Conservation (phyloP, 1,284 basidiomycete genomes). For the Naganishia sp. region DNA sequence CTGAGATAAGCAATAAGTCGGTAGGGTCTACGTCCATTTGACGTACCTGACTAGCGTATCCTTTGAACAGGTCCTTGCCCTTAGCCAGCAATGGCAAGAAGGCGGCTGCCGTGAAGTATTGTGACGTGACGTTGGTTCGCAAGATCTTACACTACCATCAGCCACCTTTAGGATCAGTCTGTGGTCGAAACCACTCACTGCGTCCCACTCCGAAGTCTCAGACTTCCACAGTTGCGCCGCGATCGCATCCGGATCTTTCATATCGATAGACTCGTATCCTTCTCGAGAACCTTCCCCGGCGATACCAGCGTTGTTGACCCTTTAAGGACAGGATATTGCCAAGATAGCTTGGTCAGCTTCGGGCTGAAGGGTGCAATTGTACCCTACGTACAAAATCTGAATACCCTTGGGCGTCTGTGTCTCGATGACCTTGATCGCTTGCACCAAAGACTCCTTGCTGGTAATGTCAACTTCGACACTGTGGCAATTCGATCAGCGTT, state of each 20-base stretch:
- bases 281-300: constrained; percentile 43
- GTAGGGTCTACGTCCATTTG: no score
- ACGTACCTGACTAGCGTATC: constrained; percentile 39
- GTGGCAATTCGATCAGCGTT: constrained; percentile 14
- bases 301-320: constrained; percentile 49
- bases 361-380: neutral
- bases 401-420: constrained; percentile 42
- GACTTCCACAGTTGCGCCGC: constrained; percentile 40
- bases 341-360: neutral
- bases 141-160: constrained; percentile 31
- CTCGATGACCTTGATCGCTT: constrained; percentile 42
- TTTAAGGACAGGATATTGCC: constrained; percentile 22
- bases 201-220: constrained; percentile 39
- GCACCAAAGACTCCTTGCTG: constrained; percentile 42
- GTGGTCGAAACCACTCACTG: constrained; percentile 21
- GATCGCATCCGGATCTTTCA: constrained; percentile 38
- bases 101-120: constrained; percentile 43
- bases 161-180: neutral
- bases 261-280: constrained; percentile 38
- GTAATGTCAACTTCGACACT: constrained; percentile 43
- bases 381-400: constrained; percentile 41
- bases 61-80: constrained; percentile 40
- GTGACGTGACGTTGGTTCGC: constrained; percentile 42
- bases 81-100: constrained; percentile 47
- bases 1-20: neutral